Evolutionary conservation across 2,329 filamentous ascomycete species (phyloP).

Genomic region (Zymoseptoria ardabiliae): DNA sequence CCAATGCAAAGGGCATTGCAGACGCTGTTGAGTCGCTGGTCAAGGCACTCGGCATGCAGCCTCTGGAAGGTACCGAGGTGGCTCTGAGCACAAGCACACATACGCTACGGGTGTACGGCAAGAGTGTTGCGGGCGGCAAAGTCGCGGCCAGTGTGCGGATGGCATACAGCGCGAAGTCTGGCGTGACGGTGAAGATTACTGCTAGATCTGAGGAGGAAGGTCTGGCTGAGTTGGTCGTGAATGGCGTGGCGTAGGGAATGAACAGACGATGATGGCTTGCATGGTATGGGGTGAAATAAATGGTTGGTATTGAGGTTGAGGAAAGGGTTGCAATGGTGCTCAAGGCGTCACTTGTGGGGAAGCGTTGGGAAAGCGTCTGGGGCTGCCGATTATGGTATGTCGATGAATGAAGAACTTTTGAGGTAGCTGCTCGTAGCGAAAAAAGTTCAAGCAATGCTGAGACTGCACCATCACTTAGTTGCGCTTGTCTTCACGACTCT

Average conservation of each 20-base stretch:
- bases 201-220: constrained; percentile 89
- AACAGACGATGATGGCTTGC: not conserved
- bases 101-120: constrained; percentile 90
- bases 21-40: constrained; percentile 90
- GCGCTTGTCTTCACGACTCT: too few species aligned
- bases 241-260: constrained; percentile 64
- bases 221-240: constrained; percentile 75
- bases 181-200: constrained; percentile 92
- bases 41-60: constrained; percentile 80
- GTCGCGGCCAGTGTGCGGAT: constrained; percentile 84
- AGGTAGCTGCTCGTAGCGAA: not conserved
- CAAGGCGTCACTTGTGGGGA: not conserved
- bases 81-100: constrained; percentile 83
- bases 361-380: not conserved
- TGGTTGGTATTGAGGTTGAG: not conserved
- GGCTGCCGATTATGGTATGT: not conserved
- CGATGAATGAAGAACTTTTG: not conserved
- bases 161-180: constrained; percentile 86
- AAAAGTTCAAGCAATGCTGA: not conserved
- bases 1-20: constrained; percentile 85
- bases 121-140: constrained; percentile 83
- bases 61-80: constrained; percentile 88
- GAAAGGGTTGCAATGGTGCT: not conserved
- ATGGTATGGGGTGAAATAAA: not conserved
- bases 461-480: not conserved